Base-by-base conservation (phyloP, 106 monocot genomes). In the Agapanthus africanus region DNA sequence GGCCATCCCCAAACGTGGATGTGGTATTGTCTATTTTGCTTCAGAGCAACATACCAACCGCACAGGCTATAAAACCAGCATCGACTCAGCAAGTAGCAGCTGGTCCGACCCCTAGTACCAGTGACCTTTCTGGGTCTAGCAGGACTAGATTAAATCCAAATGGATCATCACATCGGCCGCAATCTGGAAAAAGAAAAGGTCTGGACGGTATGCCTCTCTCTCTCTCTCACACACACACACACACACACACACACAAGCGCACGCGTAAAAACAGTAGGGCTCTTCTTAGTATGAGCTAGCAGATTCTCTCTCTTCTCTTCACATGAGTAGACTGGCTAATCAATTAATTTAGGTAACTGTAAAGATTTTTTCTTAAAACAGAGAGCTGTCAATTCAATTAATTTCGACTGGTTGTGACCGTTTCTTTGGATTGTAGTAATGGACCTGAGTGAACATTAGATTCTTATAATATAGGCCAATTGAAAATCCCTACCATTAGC, bases 111-210 rank as follows among this genome's bases (percentile, higher is more conserved):
- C 90, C 79, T 18, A 86, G 71, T 67, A 81, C 81, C 33, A 95
- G 91, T 67, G 91, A 82, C 44, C 76, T 84, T 54, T 90, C 89
- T 34, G 97, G 89, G 30, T 84, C 91, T 14, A 79, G 86, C 67
- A 84, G 82, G 76, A 68, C 84, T 28, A 59, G 79, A 15, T 25
- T 87, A 60, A 74, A 87, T 32, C 84, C 79, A 26, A 99, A 85
- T 79, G 87, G 82, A 51, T 78, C 88, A 67, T 69, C 79, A n/a
- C 75, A 77, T 40, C 59, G 84, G 72, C 36, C 16, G 31, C 87
- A 59, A 21, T 30, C 77, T 32, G 68, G 73, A 39, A 90, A 85
- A 73, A 78, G 93, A 71, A 87, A 87, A 76, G 82, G 84, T 19
- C 37, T 35, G 37, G 82, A 97, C 33, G 88, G 97, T 99, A 90